Base-by-base conservation (phyloP, 2,329 filamentous ascomycete genomes). In the Phaeosphaeriaceae sp. region DNA sequence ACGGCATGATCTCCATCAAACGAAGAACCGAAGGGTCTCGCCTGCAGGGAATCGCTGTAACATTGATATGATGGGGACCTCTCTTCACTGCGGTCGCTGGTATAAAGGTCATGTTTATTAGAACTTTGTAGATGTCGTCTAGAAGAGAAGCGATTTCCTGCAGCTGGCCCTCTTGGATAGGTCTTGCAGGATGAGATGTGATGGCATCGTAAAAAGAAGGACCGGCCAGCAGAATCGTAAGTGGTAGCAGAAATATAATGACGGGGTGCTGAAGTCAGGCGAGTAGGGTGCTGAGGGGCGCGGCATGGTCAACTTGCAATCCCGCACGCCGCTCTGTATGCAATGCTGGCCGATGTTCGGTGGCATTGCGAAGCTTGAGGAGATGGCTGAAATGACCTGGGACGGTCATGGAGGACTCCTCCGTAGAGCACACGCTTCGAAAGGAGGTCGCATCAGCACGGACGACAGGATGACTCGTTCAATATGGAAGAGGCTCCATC, bases 1-100 rank as follows among this genome's bases (percentile, higher is more conserved):
- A 66, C 1, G 62, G 65, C 33, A 67, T 31, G 3, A 67, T 46
- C 6, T 67, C 56, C 56, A 64, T 59, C 1, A 67, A 48, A 11
- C 59, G 60, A 31, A 65, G 47, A 7, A 60, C 60, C 6, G 55
- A 49, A 15, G 55, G 49, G 9, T 52, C 46, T 13, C 48, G 61
- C 40, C 53, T 58, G 46, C 60, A 67, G 2, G 50, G 19, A 20
- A 57, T 48, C 7, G 55, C 55, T 10, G 62, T 63, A 1, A 25
- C 36, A 21, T 65, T 67, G 47, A 67, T 58, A 1, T 49, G 33
- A 24, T 67, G 65, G 11, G 58, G 62, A 17, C 65, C 65, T 3
- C 57, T 56, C 25, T 52, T 55, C 6, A 64, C 60, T 11, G 57
- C 55, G 21, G 60, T 51, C 20, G 58, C 51, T 17, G 63, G 58